Percentiles rank a stretch among this genome's conserved stretches.
phyloP scores from a whole-genome alignment of 129 eudicot genomes.

The Chrysanthemum lavandulifolium region DNA sequence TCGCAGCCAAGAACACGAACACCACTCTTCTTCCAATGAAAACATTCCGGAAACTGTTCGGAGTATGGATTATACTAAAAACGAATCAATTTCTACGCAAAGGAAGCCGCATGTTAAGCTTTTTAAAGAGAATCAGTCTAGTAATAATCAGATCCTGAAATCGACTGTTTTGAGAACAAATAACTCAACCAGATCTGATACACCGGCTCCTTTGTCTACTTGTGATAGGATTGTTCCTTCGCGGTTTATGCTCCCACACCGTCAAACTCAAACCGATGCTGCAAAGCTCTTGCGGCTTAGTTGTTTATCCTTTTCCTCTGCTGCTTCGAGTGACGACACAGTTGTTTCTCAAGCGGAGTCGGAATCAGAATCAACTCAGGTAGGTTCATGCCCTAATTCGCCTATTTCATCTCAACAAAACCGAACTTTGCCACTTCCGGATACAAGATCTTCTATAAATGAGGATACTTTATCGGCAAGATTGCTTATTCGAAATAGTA shows the following conservation, averaged over 20 bases:
- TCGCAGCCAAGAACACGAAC: slow-evolving; percentile 26
- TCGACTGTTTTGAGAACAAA: slow-evolving; percentile 14
- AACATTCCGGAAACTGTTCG: slow-evolving; percentile 40
- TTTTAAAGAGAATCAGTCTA: slow-evolving; percentile 38
- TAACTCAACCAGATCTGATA: slow-evolving; percentile 53
- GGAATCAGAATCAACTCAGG: slow-evolving; percentile 28
- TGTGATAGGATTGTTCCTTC: slow-evolving; percentile 52
- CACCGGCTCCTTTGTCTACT: slow-evolving; percentile 40
- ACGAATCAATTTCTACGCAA: not conserved
- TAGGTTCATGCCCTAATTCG: slow-evolving; percentile 53
- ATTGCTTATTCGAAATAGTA: slow-evolving; percentile 35
- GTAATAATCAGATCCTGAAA: slow-evolving; percentile 17
- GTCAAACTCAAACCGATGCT: slow-evolving; percentile 44
- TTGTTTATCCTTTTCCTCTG: slow-evolving; percentile 36
- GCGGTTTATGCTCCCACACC: slow-evolving; percentile 36
- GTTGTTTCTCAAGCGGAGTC: slow-evolving; percentile 3
- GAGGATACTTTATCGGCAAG: slow-evolving; percentile 34
- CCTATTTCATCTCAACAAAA: slow-evolving; percentile 36
- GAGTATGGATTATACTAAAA: slow-evolving; percentile 39
- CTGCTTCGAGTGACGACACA: not conserved
- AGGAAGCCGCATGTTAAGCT: slow-evolving; percentile 39
- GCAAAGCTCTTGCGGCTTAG: slow-evolving; percentile 54
- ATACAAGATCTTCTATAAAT: slow-evolving; percentile 49
- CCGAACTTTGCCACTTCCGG: slow-evolving; percentile 29
- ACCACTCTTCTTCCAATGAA: slow-evolving; percentile 21